phyloP scores from a whole-genome alignment of 768 basidiomycete genomes.

The Collybiopsis luxurians region DNA sequence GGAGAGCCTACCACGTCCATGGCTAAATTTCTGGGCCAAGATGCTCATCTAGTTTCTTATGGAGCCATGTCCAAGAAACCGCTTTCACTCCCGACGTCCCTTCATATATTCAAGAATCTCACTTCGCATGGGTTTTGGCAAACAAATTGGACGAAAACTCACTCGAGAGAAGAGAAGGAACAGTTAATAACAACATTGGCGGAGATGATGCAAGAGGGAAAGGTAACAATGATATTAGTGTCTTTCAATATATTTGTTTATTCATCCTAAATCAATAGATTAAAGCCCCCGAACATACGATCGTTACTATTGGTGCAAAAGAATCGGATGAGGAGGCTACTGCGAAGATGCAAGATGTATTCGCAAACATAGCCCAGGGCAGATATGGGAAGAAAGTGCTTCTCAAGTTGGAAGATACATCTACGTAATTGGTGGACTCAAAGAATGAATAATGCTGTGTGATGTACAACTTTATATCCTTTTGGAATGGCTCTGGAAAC shows the following conservation, averaged over 20 bases:
- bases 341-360: constrained; percentile 47
- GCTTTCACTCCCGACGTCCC: constrained; percentile 69
- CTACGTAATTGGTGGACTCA: neutral
- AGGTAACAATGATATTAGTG: constrained; percentile 40
- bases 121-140: constrained; percentile 80
- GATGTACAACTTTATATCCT: no score
- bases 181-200: constrained; percentile 50
- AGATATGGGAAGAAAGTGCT: constrained; percentile 42
- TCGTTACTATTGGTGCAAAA: constrained; percentile 47
- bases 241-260: neutral
- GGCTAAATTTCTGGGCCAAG: constrained; percentile 61
- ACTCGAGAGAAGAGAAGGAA: constrained; percentile 46
- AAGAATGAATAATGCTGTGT: neutral
- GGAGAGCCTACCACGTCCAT: constrained; percentile 69
- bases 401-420: constrained; percentile 31
- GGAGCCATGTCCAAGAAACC: constrained; percentile 90
- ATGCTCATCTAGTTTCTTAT: constrained; percentile 80
- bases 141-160: constrained; percentile 60
- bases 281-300: constrained; percentile 64
- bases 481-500: no score
- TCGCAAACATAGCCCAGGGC: constrained; percentile 36
- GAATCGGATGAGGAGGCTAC: constrained; percentile 36
- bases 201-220: constrained; percentile 49
- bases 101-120: constrained; percentile 85
- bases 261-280: constrained; percentile 40